Evolutionary conservation across 768 basidiomycete genomes (phyloP).

Genomic region (Lentinula boryana): DNA sequence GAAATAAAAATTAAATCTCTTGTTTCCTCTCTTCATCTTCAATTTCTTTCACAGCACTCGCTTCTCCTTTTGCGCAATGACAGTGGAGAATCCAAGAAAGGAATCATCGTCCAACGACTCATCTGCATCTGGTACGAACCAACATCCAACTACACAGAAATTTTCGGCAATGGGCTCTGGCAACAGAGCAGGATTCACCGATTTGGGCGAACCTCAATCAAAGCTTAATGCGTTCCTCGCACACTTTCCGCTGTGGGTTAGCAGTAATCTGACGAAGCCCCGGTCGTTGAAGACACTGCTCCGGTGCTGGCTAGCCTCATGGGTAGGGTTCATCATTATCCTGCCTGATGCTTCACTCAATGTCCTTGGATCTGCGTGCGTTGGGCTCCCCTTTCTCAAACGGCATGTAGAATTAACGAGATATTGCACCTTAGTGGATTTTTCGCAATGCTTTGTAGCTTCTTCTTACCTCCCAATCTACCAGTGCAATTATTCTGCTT

Average conservation of each 20-base stretch:
- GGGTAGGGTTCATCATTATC: conserved; percentile 31
- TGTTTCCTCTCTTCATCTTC: not conserved
- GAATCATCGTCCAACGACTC: not conserved
- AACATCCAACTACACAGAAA: not conserved
- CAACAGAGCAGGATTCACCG: not conserved
- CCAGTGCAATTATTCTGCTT: conserved; percentile 44
- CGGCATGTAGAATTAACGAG: not conserved
- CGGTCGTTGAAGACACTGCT: conserved; percentile 30
- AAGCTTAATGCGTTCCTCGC: not conserved
- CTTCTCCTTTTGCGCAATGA: not conserved
- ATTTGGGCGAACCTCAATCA: not conserved
- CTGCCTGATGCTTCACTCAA: conserved; percentile 31
- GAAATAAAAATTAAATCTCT: not conserved
- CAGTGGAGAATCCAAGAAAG: not conserved
- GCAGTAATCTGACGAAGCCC: conserved; percentile 26
- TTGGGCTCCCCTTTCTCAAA: not conserved
- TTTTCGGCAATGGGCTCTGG: not conserved
- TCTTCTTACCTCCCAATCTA: conserved; percentile 44
- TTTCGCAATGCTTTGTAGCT: conserved; percentile 33
- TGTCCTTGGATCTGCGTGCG: conserved; percentile 35
- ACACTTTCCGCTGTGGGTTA: conserved; percentile 30
- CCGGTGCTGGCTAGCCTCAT: conserved; percentile 35
- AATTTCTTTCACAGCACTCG: not conserved
- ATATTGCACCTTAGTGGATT: conserved; percentile 27
- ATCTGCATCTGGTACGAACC: not conserved